Percentiles rank a stretch among this genome's conserved stretches.
These are phyloP conservation scores for Ulota crispa DNA, from an alignment of 225 moss, liverwort and hornwort genomes.

Conservation along the genomic window DNA sequence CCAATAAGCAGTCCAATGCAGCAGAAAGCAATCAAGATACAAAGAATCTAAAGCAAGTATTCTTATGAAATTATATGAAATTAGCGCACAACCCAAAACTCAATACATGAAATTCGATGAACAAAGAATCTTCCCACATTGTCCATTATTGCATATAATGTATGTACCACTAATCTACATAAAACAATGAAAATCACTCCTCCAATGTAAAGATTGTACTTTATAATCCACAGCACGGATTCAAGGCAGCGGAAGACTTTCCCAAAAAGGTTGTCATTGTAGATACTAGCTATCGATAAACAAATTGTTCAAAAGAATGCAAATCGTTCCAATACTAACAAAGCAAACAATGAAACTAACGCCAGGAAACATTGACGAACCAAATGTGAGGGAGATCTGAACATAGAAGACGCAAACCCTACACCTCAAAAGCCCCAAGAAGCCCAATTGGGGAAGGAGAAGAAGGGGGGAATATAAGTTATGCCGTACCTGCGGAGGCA, in stretches of 20 bases:
- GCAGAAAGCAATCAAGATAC: background rate
- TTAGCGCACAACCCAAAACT: background rate
- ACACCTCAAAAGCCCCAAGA: background rate
- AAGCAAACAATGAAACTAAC: background rate
- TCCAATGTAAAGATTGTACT: background rate
- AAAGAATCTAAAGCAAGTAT: background rate
- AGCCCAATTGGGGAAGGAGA: background rate
- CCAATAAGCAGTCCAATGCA: background rate
- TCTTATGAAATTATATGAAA: background rate
- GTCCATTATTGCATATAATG: conserved; percentile 3
- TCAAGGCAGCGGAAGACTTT: background rate
- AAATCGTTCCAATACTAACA: background rate
- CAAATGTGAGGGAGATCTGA: background rate
- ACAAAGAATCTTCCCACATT: background rate
- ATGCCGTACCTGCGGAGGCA: background rate
- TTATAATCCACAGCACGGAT: background rate
- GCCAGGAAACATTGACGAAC: background rate
- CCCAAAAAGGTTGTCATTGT: background rate
- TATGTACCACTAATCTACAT: background rate
- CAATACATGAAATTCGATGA: background rate
- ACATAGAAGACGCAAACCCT: conserved; percentile 18
- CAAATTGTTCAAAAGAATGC: background rate
- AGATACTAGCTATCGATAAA: background rate
- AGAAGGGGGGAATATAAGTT: background rate
- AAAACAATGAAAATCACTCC: background rate